Conservation (phyloP, 2,329 filamentous ascomycete species). For the Nothophoma quercina region DNA sequence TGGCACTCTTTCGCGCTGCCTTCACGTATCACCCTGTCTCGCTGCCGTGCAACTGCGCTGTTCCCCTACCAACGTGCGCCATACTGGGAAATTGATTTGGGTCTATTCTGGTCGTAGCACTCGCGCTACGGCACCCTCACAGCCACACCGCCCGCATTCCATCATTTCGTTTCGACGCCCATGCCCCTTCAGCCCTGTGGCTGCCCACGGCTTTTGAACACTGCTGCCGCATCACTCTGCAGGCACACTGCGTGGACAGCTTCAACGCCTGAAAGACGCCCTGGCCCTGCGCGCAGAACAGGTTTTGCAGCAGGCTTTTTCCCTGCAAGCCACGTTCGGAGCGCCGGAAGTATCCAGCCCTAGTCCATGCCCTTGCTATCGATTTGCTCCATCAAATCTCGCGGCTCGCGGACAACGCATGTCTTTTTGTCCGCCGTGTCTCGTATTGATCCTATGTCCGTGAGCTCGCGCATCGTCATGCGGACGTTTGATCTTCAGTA, state of each 20-base stretch:
- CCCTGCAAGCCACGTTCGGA: conserved; percentile 16
- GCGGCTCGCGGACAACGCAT: conserved; percentile 14
- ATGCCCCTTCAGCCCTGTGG: conserved; percentile 4
- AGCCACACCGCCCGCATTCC: conserved; percentile 18
- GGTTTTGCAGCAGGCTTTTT: neutral
- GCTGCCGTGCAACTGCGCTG: conserved; percentile 6
- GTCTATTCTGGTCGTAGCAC: neutral
- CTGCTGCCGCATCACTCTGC: neutral
- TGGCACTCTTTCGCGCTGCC: too few species aligned
- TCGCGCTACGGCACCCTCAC: conserved; percentile 13
- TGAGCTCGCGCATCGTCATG: conserved; percentile 2
- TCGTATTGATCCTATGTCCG: conserved; percentile 6
- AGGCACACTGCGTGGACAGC: neutral
- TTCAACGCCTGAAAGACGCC: neutral
- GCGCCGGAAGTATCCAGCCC: conserved; percentile 15
- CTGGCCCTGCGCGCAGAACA: neutral
- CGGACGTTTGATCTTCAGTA: conserved; percentile 15
- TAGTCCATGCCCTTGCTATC: conserved; percentile 15
- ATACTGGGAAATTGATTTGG: conserved; percentile 4
- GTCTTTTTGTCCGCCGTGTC: conserved; percentile 12
- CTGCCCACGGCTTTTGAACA: conserved; percentile 3
- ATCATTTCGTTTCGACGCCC: conserved; percentile 1
- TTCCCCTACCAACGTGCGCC: conserved; percentile 16
- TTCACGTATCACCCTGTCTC: neutral
- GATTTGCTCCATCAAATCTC: conserved; percentile 17